Evolutionary conservation across 2,329 filamentous ascomycete genomes (phyloP).

Genomic region (Ilyonectria robusta): DNA sequence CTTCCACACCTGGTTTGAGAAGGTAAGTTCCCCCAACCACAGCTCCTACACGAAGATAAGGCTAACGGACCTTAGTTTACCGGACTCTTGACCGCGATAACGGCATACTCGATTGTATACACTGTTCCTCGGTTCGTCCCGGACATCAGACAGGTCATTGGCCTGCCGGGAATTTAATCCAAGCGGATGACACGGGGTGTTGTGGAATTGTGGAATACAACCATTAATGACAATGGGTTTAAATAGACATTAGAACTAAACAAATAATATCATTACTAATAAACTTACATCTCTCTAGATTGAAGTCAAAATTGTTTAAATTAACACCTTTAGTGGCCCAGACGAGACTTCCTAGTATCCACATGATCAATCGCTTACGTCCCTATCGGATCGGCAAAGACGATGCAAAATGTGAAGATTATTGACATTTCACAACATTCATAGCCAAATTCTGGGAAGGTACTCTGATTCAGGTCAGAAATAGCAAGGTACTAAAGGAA

Average conservation of each 20-base stretch:
- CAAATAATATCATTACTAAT: conserved; percentile 14
- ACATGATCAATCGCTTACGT: too few species aligned
- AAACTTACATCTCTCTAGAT: background rate
- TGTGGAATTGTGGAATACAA: background rate
- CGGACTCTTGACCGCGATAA: conserved; percentile 64
- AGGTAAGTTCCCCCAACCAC: conserved; percentile 70
- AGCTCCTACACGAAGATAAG: background rate
- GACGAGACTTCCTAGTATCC: too few species aligned
- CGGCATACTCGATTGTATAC: conserved; percentile 65
- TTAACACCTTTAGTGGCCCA: too few species aligned
- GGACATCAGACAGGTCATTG: conserved; percentile 60
- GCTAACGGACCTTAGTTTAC: conserved; percentile 62
- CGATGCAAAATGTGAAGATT: too few species aligned
- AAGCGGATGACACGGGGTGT: background rate
- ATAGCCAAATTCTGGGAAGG: too few species aligned
- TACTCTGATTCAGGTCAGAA: too few species aligned
- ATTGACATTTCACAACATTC: too few species aligned
- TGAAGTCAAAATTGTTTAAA: too few species aligned
- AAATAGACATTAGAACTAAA: conserved; percentile 26
- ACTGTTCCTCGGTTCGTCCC: conserved; percentile 67
- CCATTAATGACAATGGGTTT: background rate
- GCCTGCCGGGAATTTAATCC: conserved; percentile 65
- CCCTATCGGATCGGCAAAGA: too few species aligned
- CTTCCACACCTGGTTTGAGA: conserved; percentile 99
- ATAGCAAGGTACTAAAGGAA: too few species aligned